phyloP scores from a whole-genome alignment of 176 grass and related monocot genomes.

The Hordeum marinum region DNA sequence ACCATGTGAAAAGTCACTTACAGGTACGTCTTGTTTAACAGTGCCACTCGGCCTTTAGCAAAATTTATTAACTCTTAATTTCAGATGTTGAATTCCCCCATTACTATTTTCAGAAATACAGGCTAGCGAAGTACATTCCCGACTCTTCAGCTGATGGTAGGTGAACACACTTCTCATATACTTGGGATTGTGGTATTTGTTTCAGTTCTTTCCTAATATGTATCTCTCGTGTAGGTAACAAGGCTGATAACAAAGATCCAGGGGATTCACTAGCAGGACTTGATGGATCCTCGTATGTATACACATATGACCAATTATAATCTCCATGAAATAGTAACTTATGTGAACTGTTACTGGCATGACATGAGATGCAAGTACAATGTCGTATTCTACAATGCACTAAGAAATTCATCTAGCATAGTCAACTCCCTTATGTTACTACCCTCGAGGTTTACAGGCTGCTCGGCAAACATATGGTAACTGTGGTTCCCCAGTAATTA shows the following conservation, averaged over 20 bases:
- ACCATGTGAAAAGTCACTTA: slow-evolving; percentile 98
- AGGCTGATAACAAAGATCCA: slow-evolving; percentile 71
- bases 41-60: neutral
- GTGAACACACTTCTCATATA: slow-evolving; percentile 1
- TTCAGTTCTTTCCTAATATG: slow-evolving; percentile 24
- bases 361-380: neutral
- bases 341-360: neutral
- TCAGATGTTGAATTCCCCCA: slow-evolving; percentile 5
- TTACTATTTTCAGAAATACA: slow-evolving; percentile 76
- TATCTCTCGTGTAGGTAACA: slow-evolving; percentile 46
- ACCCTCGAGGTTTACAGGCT: neutral
- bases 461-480: neutral
- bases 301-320: neutral
- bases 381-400: neutral
- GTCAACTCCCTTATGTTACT: neutral
- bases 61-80: neutral
- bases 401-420: neutral
- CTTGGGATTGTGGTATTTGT: neutral
- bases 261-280: slow-evolving; percentile 52
- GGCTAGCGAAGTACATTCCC: slow-evolving; percentile 93
- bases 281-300: slow-evolving; percentile 90
- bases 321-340: neutral
- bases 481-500: neutral
- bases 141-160: slow-evolving; percentile 77
- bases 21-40: slow-evolving; percentile 59